Conservation (phyloP, 345 rosid genomes). For the Salix suchowensis region DNA sequence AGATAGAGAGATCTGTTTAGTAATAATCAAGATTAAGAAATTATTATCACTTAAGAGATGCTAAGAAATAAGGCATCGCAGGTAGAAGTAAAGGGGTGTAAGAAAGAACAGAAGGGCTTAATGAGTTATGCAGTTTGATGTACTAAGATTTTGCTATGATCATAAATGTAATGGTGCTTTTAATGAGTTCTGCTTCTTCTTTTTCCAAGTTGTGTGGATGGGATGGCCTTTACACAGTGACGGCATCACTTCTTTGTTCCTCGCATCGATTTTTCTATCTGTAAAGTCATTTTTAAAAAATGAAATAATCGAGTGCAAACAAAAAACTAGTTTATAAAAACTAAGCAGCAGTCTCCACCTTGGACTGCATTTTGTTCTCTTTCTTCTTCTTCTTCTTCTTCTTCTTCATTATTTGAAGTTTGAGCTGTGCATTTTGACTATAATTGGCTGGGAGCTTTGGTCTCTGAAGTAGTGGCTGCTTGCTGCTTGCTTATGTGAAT, state of each 20-base stretch:
- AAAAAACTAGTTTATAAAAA: neutral
- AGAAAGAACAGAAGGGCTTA: neutral
- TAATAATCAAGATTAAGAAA: neutral
- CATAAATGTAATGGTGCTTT: conserved; percentile 6
- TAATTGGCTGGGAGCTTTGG: too few relatives aligned
- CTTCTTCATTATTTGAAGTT: neutral
- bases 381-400: too few relatives aligned
- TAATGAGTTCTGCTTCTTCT: neutral
- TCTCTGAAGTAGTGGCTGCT: too few relatives aligned
- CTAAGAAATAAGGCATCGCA: neutral
- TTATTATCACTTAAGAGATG: neutral
- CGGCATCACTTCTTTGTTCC: neutral
- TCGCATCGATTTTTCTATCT: too few relatives aligned
- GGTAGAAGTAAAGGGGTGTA: neutral
- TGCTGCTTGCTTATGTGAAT: neutral
- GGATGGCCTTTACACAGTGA: neutral
- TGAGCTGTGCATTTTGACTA: neutral
- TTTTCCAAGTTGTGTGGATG: neutral
- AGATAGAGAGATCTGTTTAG: neutral
- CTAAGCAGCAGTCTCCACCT: neutral
- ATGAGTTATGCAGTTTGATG: neutral
- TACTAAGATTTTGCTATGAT: neutral
- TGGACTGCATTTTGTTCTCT: neutral
- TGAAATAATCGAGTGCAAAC: neutral
- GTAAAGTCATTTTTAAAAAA: neutral